Evolutionary conservation across 139 green algal species (phyloP), one percentile per base, ranked within the genome.

Genomic region (Chlamydomonas incerta): DNA sequence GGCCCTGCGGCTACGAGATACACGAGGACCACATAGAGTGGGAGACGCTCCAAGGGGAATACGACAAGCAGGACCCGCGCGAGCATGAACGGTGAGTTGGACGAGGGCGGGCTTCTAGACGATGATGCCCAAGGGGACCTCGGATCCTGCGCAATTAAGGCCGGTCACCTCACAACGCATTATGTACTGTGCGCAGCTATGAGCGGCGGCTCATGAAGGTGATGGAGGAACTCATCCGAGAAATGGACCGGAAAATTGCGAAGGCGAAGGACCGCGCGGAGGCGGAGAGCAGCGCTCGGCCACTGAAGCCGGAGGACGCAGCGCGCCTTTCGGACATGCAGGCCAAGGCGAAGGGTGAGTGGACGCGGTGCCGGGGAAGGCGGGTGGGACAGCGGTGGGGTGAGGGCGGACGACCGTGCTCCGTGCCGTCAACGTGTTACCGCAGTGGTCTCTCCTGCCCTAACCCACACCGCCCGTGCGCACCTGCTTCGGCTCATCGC

Each of bases 201-300:
- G 94, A 96, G 83, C 79, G 90, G 9, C 90, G 94, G 70, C 88
- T 97, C 62, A 87, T 96, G 72, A 77, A 79, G 46, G 89, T 95
- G 84, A 85, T 98, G 70, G 88, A 95, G 18, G 86, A 92, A 62
- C 92, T 97, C 20, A 93, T 96, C 33, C 76, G 90, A 0, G 95
- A 97, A n/a, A 96, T 97, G 94, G 94, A 98, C 89, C 84, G 91
- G 8, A 97, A 97, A 79, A 97, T 98, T 72, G 89, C 91, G 26
- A 91, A 92, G 28, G 90, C 93, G 15, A 94, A 95, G 82, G 96
- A 98, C 65, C 91, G 96, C 9, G 93, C 93, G 15, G 90, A 91
- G 58, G 93, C 92, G 58, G 94, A 97, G 85, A 95, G 89, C 79
- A 88, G 75, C 10, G 92, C 94, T 2, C 72, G 87, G 37, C 67